Percentiles rank a stretch among this genome's conserved stretches.
phyloP scores from a whole-genome alignment of 352 stramenopile species.

The Globisporangium emineosum region DNA sequence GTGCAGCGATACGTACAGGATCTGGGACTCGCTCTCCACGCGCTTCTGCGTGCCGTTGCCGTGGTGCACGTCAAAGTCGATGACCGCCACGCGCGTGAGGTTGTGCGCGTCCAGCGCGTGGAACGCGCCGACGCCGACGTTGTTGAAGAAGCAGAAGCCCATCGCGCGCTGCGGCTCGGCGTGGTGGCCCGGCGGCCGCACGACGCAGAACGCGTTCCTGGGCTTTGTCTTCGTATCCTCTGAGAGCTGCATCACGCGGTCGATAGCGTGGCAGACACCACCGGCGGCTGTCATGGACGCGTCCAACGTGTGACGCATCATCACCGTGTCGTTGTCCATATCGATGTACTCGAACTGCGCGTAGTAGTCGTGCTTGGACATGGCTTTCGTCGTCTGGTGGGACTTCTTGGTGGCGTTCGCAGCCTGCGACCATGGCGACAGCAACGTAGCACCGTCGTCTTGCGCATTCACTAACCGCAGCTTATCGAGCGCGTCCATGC shows the following conservation, averaged over 20 bases:
- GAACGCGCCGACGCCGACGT: conserved; percentile 91
- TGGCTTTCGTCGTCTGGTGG: conserved; percentile 20
- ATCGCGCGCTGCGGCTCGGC: conserved; percentile 43
- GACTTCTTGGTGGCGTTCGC: conserved; percentile 3
- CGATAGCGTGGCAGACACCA: conserved; percentile 75
- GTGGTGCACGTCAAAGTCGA: conserved; percentile 86
- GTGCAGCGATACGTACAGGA: conserved; percentile 59
- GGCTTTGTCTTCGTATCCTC: not conserved
- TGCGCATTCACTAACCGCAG: not conserved
- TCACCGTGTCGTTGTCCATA: conserved; percentile 60
- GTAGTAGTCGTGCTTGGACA: conserved; percentile 48
- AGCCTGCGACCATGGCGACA: conserved; percentile 6
- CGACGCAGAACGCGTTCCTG: conserved; percentile 88
- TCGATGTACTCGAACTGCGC: conserved; percentile 63
- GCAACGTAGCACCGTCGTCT: not conserved
- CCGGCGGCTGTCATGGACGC: conserved; percentile 69
- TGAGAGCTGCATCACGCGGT: conserved; percentile 37
- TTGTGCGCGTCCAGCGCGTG: conserved; percentile 83
- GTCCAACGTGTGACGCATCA: conserved; percentile 66
- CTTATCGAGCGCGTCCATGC: conserved; percentile 49
- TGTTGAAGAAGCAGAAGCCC: conserved; percentile 97
- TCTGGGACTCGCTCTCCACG: conserved; percentile 22
- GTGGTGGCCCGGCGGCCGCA: conserved; percentile 62
- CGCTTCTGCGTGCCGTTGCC: conserved; percentile 81
- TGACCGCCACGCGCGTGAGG: conserved; percentile 46